Evolutionary conservation across 768 basidiomycete species (phyloP).

Genomic region (Leccinellum albellum): DNA sequence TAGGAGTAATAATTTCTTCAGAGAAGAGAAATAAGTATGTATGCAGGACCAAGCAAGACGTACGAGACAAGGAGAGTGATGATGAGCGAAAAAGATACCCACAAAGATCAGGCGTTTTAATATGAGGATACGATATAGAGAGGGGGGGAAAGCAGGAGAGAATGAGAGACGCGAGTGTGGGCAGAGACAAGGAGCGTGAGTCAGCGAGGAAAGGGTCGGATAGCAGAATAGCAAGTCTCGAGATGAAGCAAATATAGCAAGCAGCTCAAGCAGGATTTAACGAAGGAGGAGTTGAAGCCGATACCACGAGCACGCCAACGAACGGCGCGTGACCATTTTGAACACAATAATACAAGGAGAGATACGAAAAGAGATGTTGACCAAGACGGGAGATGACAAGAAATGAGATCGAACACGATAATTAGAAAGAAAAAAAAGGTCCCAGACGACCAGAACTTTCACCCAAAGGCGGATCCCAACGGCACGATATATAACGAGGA

Average conservation of each 20-base stretch:
- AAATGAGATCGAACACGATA: constrained; percentile 4
- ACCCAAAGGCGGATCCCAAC: constrained; percentile 1
- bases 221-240: constrained; percentile 12
- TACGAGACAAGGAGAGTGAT: not conserved
- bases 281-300: not conserved
- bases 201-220: constrained; percentile 8
- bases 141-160: not conserved
- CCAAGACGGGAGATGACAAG: constrained; percentile 15
- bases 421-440: constrained; percentile 2
- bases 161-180: not conserved
- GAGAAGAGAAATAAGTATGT: not conserved
- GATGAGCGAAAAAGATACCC: not conserved
- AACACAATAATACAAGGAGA: constrained; percentile 8
- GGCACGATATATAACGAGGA: constrained; percentile 5
- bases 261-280: not conserved
- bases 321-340: constrained; percentile 9
- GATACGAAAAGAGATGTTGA: constrained; percentile 4
- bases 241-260: constrained; percentile 9
- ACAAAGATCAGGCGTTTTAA: constrained; percentile 1
- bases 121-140: not conserved
- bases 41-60: not conserved
- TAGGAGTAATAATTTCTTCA: constrained; percentile 10
- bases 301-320: constrained; percentile 7
- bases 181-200: constrained; percentile 3
- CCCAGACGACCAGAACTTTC: constrained; percentile 4